phyloP scores from a whole-genome alignment of 1,284 basidiomycete species.

The Vanrija humicola region DNA sequence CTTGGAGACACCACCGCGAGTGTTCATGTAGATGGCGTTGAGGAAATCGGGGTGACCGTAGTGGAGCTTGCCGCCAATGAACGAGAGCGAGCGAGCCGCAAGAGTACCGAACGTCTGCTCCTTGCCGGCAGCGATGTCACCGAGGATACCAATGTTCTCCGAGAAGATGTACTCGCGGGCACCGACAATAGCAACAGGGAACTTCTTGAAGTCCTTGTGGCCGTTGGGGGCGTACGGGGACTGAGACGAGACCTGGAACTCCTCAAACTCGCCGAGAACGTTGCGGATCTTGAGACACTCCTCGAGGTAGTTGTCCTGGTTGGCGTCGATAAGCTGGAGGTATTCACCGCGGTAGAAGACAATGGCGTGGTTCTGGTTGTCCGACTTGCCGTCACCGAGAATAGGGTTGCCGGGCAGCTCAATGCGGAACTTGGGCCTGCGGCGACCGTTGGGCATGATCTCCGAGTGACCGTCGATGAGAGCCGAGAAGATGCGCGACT shows the following conservation, averaged over 20 bases:
- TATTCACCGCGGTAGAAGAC: conserved; percentile 99
- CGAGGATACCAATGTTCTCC: conserved; percentile 98
- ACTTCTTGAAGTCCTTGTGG: conserved; percentile 76
- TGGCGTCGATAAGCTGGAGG: conserved; percentile 97
- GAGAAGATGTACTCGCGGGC: conserved; percentile 99
- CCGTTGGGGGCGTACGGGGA: conserved; percentile 89
- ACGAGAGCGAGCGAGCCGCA: conserved; percentile 87
- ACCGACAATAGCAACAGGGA: conserved; percentile 95
- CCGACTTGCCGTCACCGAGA: conserved; percentile 97
- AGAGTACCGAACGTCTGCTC: conserved; percentile 99
- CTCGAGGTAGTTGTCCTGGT: conserved; percentile 99
- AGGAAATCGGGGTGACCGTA: conserved; percentile 98
- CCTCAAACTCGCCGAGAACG: conserved; percentile 96
- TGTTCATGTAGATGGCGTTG: conserved; percentile 96
- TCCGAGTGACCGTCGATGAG: conserved; percentile 98
- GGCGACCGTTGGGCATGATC: conserved; percentile 79
- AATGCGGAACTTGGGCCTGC: conserved; percentile 95
- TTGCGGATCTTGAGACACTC: conserved; percentile 99
- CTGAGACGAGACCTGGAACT: conserved; percentile 73
- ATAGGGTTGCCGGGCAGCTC: conserved; percentile 98
- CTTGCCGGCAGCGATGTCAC: conserved; percentile 97
- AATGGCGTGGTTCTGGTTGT: conserved; percentile 99
- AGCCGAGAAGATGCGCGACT: conserved; percentile 90
- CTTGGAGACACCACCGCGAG: conserved; percentile 96
- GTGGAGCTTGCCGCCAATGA: conserved; percentile 97